These are phyloP conservation scores for Pisolithus albus DNA, from an alignment of 768 basidiomycete genomes.

Conservation along the genomic window DNA sequence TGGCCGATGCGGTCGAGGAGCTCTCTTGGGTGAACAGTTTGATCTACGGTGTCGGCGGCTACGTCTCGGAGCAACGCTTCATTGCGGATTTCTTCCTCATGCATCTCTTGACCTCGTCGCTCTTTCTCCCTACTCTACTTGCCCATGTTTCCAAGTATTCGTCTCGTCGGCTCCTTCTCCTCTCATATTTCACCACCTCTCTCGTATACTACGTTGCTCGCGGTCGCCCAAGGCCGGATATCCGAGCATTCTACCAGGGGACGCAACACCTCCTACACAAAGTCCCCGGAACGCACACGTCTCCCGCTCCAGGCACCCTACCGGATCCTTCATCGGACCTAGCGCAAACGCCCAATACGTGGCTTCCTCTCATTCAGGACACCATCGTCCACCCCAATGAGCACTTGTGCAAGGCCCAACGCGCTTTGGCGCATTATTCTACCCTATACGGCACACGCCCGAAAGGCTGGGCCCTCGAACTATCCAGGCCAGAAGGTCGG, in stretches of 20 bases:
- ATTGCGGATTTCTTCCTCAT: slow-evolving; percentile 64
- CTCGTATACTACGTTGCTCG: slow-evolving; percentile 27
- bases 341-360: slow-evolving; percentile 26
- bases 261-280: slow-evolving; percentile 16
- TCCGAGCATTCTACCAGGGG: slow-evolving; percentile 24
- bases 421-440: slow-evolving; percentile 21
- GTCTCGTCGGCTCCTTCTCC: slow-evolving; percentile 23
- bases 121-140: slow-evolving; percentile 51
- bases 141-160: slow-evolving; percentile 26
- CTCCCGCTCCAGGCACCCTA: slow-evolving; percentile 4
- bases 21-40: slow-evolving; percentile 48
- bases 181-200: slow-evolving; percentile 21
- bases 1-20: slow-evolving; percentile 54
- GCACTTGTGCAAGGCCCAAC: slow-evolving; percentile 20
- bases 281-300: slow-evolving; percentile 7
- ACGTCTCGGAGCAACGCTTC: slow-evolving; percentile 40
- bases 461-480: slow-evolving; percentile 7
- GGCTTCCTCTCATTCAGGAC: slow-evolving; percentile 30
- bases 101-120: slow-evolving; percentile 62
- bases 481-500: slow-evolving; percentile 4
- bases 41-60: slow-evolving; percentile 57
- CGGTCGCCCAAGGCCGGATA: slow-evolving; percentile 28
- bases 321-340: slow-evolving; percentile 4
- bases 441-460: slow-evolving; percentile 12
- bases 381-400: slow-evolving; percentile 28